These are phyloP conservation scores for Pinus taeda DNA, from an alignment of 75 land plant genomes.

Conservation along the genomic window DNA sequence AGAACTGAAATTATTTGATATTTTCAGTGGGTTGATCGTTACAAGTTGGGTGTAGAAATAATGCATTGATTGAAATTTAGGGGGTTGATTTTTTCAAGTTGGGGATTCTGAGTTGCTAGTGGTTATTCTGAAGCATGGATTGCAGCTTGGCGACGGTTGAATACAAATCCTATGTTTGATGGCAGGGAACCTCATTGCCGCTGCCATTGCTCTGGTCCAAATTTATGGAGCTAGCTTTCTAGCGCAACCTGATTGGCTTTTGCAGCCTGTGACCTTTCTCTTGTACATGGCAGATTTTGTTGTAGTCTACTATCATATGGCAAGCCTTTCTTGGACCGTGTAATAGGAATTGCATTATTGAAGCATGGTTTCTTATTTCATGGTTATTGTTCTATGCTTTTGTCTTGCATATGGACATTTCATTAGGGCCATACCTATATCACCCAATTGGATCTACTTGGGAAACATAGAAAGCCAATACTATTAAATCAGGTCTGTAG, in stretches of 20 bases:
- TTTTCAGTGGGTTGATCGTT: background rate
- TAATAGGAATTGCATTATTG: background rate
- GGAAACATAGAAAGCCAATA: background rate
- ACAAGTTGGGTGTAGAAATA: background rate
- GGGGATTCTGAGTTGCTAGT: constrained; percentile 27
- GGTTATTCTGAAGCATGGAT: constrained; percentile 35
- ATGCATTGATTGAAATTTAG: background rate
- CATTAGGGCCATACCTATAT: background rate
- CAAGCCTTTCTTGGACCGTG: background rate
- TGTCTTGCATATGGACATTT: background rate
- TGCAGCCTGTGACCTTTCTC: constrained; percentile 23
- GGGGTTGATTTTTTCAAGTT: background rate
- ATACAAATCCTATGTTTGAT: constrained; percentile 19
- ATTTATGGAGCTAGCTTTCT: constrained; percentile 36
- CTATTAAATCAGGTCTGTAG: background rate
- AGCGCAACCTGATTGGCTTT: constrained; percentile 36
- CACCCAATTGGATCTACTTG: background rate
- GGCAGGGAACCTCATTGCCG: constrained; percentile 23
- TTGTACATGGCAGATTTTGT: constrained; percentile 19
- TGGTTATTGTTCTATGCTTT: background rate
- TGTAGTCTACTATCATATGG: background rate
- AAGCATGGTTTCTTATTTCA: background rate
- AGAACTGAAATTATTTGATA: background rate
- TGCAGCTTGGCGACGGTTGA: constrained; percentile 49
- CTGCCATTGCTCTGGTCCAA: constrained; percentile 32